Evolutionary conservation across 2,329 filamentous ascomycete genomes (phyloP).

Genomic region (Aspergillus piperis): DNA sequence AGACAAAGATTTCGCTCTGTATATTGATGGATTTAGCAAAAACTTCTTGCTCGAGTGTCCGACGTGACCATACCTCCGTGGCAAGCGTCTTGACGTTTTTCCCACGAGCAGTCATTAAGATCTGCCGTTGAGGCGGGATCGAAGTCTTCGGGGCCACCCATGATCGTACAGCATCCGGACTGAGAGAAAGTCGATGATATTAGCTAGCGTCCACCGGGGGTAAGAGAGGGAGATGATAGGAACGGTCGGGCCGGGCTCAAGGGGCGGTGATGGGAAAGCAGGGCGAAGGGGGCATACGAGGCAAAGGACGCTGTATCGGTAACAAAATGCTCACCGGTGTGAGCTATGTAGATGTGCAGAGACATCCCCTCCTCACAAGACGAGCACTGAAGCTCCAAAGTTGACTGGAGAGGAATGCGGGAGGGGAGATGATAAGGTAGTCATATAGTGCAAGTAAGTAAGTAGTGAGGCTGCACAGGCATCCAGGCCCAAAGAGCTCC

Average conservation of each 20-base stretch:
- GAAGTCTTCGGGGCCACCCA: constrained; percentile 75
- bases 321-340: constrained; percentile 83
- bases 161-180: constrained; percentile 79
- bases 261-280: not conserved
- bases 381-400: constrained; percentile 29
- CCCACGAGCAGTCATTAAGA: constrained; percentile 81
- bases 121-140: constrained; percentile 76
- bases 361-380: constrained; percentile 65
- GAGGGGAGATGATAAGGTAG: constrained; percentile 24
- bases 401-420: constrained; percentile 21
- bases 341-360: constrained; percentile 86
- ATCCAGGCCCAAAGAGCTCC: constrained; percentile 19
- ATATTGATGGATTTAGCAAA: not conserved
- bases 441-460: constrained; percentile 4
- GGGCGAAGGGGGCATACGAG: constrained; percentile 57
- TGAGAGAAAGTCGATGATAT: constrained; percentile 39
- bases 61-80: constrained; percentile 64
- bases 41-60: not conserved
- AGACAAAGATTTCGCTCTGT: constrained; percentile 87
- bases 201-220: not conserved
- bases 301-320: constrained; percentile 74
- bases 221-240: not conserved
- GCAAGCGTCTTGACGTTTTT: constrained; percentile 82
- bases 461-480: constrained; percentile 13
- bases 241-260: constrained; percentile 12